Base-by-base conservation (phyloP, 2,329 filamentous ascomycete species). In the Alternaria triticina region DNA sequence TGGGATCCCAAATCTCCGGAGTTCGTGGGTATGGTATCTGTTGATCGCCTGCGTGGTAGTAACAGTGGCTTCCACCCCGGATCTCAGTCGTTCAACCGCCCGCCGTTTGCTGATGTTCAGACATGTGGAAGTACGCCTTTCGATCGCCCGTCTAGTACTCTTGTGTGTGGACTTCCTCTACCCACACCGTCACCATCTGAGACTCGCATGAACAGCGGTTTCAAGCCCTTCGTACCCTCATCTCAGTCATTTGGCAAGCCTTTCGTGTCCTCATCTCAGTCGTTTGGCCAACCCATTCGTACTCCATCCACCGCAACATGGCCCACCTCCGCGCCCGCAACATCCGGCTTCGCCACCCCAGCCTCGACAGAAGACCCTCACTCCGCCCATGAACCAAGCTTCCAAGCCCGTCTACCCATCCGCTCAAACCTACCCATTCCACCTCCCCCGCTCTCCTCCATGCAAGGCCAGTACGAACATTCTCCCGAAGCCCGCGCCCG, bases 401-500 rank as follows among this genome's bases (percentile, higher is more conserved):
- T 36, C 30, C n/a, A 10, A 17, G 15, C 49, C 25, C 62, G 56
- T 23, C 33, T n/a, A n/a, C 44, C 44, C 2, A 4, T 13, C 9
- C 20, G 49, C 10, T 36, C 20, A 20, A 23, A 12, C 30, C 54
- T 62, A 8, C 46, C 59, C n/a, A 59, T 63, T 20, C 65, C 54
- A 1, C 63, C 59, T 23, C 57, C 62, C 4, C 52, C 60, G 0
- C 61, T 64, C 13, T 50, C 61, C 13, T 23, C 28, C 13, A 36
- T 55, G 0, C 11, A 50, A 7, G 50, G 45, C 9, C 27, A 22
- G 27, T 22, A 17, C 20, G 15, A 43, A 23, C 20, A 45, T 15
- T 30, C 47, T 0, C 47, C 27, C 5, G 27, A 15, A 20, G 27
- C n/a, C 3, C 59, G 52, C 17, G 36, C 54, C 13, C 57, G 33